Evolutionary conservation across 441 rosid genomes (phyloP).

Genomic region (Gossypium laxum): DNA sequence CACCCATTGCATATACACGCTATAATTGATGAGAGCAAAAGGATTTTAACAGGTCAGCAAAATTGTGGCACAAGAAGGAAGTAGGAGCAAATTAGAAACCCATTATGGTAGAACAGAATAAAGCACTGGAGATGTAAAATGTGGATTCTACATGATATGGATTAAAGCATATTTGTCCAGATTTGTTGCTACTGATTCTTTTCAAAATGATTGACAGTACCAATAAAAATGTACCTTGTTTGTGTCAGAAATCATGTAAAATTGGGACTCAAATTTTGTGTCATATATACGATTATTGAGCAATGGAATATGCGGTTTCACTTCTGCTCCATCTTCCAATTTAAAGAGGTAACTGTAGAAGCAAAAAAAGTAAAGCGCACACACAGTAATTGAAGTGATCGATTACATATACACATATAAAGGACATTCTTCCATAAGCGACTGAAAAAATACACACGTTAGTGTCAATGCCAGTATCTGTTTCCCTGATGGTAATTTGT

Average conservation of each 20-base stretch:
- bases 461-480: conserved; percentile 79
- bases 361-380: neutral
- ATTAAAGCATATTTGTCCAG: neutral
- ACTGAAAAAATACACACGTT: conserved; percentile 42
- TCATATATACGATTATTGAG: conserved; percentile 92
- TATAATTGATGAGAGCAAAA: conserved; percentile 20
- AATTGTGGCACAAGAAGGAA: conserved; percentile 9
- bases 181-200: neutral
- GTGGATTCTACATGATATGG: neutral
- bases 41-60: conserved; percentile 11
- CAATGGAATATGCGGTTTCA: conserved; percentile 77
- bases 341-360: conserved; percentile 76
- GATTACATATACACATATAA: neutral
- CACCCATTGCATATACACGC: conserved; percentile 86
- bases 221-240: conserved; percentile 57
- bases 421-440: neutral
- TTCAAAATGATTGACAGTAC: neutral
- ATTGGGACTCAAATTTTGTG: conserved; percentile 91
- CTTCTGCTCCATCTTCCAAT: conserved; percentile 85
- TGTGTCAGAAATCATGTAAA: conserved; percentile 79
- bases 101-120: conserved; percentile 5
- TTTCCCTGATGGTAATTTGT: conserved; percentile 84
- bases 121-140: neutral
- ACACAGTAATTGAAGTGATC: neutral
- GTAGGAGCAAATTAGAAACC: neutral